Evolutionary conservation across 768 basidiomycete species (phyloP).

Genomic region (Roridomyces roridus): DNA sequence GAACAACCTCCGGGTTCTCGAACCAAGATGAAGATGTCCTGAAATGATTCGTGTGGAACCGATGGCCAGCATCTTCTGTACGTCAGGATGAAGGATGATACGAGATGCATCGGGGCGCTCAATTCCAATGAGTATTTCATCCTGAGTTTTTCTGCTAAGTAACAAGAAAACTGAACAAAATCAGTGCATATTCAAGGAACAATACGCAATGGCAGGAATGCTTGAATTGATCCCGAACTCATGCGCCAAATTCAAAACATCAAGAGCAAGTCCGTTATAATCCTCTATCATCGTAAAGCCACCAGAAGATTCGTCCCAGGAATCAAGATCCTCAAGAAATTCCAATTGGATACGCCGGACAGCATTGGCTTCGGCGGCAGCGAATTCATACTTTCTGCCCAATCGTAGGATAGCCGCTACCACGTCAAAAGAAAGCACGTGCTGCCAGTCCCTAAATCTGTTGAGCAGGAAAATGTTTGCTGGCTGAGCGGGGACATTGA

Average conservation of each 20-base stretch:
- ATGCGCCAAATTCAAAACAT: conserved; percentile 1
- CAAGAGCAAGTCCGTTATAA: neutral
- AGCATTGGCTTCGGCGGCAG: neutral
- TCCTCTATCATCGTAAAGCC: neutral
- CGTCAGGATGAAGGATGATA: too few relatives aligned
- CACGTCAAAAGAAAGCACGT: neutral
- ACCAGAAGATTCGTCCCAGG: neutral
- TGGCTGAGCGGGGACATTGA: too few relatives aligned
- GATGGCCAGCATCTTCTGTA: too few relatives aligned
- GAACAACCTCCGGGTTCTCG: too few relatives aligned
- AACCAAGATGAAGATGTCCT: too few relatives aligned
- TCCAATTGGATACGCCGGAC: neutral
- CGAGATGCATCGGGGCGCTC: too few relatives aligned
- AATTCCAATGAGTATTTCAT: too few relatives aligned
- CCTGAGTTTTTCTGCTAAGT: too few relatives aligned
- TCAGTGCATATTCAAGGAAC: neutral
- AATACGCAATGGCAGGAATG: neutral
- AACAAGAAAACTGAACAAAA: too few relatives aligned
- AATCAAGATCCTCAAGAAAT: neutral
- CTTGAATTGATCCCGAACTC: neutral
- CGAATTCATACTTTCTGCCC: conserved; percentile 15
- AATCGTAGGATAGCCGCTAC: conserved; percentile 6
- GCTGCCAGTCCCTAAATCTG: neutral
- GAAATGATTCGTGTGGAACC: too few relatives aligned
- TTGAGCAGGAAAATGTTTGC: too few relatives aligned